A percentile compares a stretch with the other conserved stretches of the same genome.
phyloP scores from a whole-genome alignment of 2,329 filamentous ascomycete genomes.

The Tolypocladium sp. region DNA sequence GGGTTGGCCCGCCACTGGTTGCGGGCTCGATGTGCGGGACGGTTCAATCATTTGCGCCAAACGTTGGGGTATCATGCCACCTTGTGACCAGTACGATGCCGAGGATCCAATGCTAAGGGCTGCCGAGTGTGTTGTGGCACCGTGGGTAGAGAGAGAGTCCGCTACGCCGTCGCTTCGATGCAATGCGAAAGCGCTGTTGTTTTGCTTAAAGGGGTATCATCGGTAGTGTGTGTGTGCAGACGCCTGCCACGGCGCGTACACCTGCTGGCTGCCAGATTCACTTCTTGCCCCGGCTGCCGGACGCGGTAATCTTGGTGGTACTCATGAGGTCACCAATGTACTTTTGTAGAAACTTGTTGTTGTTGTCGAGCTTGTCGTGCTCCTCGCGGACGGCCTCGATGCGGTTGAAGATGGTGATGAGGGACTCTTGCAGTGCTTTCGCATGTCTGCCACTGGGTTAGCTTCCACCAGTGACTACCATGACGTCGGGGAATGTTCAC shows the following conservation, averaged over 20 bases:
- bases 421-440: constrained; percentile 77
- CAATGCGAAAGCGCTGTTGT: neutral
- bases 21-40: neutral
- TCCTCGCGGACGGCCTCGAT: constrained; percentile 92
- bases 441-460: constrained; percentile 57
- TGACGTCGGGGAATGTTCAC: constrained; percentile 24
- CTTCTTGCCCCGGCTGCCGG: constrained; percentile 43
- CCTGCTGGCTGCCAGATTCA: constrained; percentile 18
- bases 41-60: neutral
- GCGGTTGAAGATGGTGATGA: constrained; percentile 82
- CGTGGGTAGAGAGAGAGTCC: neutral
- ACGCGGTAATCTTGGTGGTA: constrained; percentile 62
- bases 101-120: neutral
- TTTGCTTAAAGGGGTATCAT: neutral
- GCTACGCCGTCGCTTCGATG: neutral
- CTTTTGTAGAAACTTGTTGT: constrained; percentile 96
- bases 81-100: neutral
- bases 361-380: constrained; percentile 91
- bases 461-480: no score
- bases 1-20: neutral
- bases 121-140: neutral
- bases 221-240: neutral
- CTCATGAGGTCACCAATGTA: constrained; percentile 96
- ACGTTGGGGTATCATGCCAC: neutral
- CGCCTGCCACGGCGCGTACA: neutral